Base-by-base conservation (phyloP, 331 rosid genomes). In the Prunus yedoensis region DNA sequence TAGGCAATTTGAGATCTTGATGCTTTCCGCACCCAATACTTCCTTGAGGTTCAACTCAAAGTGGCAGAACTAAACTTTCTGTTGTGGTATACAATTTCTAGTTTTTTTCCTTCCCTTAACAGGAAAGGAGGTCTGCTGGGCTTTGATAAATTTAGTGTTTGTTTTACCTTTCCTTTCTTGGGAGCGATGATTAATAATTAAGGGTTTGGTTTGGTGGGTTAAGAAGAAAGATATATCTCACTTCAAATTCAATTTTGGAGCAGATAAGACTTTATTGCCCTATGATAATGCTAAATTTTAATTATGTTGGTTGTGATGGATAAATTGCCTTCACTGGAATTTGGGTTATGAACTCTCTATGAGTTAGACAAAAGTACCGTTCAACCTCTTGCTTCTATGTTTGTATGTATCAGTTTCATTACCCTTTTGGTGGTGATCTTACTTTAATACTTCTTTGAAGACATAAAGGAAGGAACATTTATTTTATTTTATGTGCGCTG, bases 401-500 rank as follows among this genome's bases (percentile, higher is more conserved):
- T 61, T 28, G 61, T 41, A 2, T 28, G 41, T 2, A 28, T 61
- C 43, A 12, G 3, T 23, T 60, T 60, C 35, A 61, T 63, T 30
- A 15, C 18, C 50, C 28, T 54, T 43, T 43, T 10, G 49, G 5
- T 71, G 11, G n/a, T 15, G 18, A 11, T 30, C 15, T 67, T 5
- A 17, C 43, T 23, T 77, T 57, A 41, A 5, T 47, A 58, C 20
- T 51, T 74, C 32, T 43, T 53, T 16, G 8, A 66, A 35, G 30
- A 45, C 50, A 57, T n/a, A n/a, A 59, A 6, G 43, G 43, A 28
- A 52, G 32, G 30, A 56, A 21, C 49, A 47, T 27, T 17, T 32
- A 38, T 60, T 53, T 54, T 41, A 49, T 8, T 67, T 61, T 10
- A 7, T 61, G 17, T 7, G 57, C 71, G 68, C 66, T 79, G 47